Conservation (phyloP, 768 basidiomycete species). For the Pleurotus djamor region DNA sequence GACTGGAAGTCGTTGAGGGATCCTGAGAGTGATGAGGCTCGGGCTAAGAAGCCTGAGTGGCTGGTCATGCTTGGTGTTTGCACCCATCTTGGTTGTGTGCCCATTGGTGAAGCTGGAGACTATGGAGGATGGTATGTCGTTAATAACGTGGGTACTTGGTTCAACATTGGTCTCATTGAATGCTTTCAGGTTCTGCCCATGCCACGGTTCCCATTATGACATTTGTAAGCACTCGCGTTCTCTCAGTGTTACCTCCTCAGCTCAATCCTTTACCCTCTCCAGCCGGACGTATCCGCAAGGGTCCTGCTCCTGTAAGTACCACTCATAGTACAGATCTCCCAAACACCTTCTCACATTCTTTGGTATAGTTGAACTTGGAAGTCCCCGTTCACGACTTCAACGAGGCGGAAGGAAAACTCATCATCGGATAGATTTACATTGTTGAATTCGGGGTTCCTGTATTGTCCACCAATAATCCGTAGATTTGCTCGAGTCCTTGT, state of each 20-base stretch:
- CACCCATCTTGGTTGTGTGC: constrained; percentile 98
- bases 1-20: constrained; percentile 91
- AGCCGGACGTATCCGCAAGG: constrained; percentile 95
- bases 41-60: constrained; percentile 97
- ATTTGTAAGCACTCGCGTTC: constrained; percentile 62
- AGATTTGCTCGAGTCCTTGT: neutral
- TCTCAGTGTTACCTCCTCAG: constrained; percentile 1
- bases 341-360: constrained; percentile 1
- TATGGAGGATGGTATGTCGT: constrained; percentile 93
- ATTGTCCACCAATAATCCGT: constrained; percentile 5
- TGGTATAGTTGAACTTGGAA: constrained; percentile 83
- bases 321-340: neutral
- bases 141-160: neutral
- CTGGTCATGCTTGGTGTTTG: constrained; percentile 90
- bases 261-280: constrained; percentile 11
- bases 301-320: constrained; percentile 85
- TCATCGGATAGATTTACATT: constrained; percentile 70
- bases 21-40: constrained; percentile 85
- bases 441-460: neutral
- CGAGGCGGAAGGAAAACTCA: constrained; percentile 81
- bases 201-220: constrained; percentile 98
- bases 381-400: constrained; percentile 87
- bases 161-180: constrained; percentile 2
- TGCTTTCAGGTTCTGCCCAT: constrained; percentile 85
- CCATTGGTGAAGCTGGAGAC: constrained; percentile 96